Evolutionary conservation across 495 filamentous ascomycete species (phyloP), one percentile per base, ranked within the genome.

Genomic region (Penicillium desertorum): DNA sequence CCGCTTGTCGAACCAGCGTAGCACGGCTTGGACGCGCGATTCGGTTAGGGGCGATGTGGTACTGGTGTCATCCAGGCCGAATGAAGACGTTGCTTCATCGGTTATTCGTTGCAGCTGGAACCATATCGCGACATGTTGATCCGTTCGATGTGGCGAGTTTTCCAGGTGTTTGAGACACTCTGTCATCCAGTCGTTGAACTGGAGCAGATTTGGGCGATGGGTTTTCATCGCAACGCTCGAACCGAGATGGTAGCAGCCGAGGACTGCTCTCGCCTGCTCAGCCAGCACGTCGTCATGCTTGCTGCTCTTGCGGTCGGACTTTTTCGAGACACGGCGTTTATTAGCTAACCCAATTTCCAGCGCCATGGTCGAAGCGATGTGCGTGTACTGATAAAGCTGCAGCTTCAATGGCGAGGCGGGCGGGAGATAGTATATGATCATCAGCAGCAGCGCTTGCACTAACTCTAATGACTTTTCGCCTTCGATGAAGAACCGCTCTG

Each of bases 361-460:
- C 1, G 77, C 79, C 80, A 83, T 83, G 4, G 75, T 78, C 19
- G 75, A 74, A 12, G 79, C 79, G 57, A 83, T 80, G 44, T 82
- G 79, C 4, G 79, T 76, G 53, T 81, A 81, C 62, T 83, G 75
- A 61, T 81, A 82, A 51, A 77, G 75, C 51, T 83, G 80, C 57
- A 81, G 57, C 53, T 77, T 76, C 46, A 74, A 63, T 30, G 72
- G 76, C 41, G 72, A 75, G 1, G 69, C 70, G 5, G 80, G 76
- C 12, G 81, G 79, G 56, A 75, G 74, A 57, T 81, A 83, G 61
- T 76, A 81, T 30, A 81, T 60, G 36, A 71, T 73, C 64, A 76
- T 79, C 30, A 83, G 51, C 27, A 80, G 59, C 50, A 82, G 54
- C 1, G 79, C 72, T 52, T 83, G 80, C 16, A 83, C 74, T 37